Evolutionary conservation across 2,329 filamentous ascomycete species (phyloP), one percentile per base, ranked within the genome.

Genomic region (Hypomyces perniciosus): DNA sequence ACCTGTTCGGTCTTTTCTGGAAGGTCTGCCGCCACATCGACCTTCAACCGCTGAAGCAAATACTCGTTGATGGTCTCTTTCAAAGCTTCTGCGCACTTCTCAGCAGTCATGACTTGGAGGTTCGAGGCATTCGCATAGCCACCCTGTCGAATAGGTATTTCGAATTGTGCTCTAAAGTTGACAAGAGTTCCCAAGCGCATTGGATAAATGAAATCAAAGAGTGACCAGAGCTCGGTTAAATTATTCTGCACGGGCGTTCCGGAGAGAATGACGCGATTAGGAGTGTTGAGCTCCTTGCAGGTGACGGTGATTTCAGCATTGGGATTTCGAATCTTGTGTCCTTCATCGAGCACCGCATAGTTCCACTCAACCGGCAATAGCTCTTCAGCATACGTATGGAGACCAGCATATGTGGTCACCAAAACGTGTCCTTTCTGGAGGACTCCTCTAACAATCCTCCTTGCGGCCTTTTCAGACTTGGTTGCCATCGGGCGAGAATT

Each of bases 211-310:
- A 99, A 99, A 65, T 99, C 95, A 63, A 99, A 97, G 0, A 99
- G 73, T 0, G 92, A 97, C 92, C 93, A 99, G 1, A 99, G 74
- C 65, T 99, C 95, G 0, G 87, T 85, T 28, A 99, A 72, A 56
- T 96, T 97, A 67, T 99, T 99, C 67, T 99, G 95, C 76, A 99
- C 95, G 0, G 95, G 95, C 0, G 93, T 99, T 5, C 93, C 93
- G 0, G 95, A 97, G 1, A 99, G 75, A 53, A 99, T 97, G 56
- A 97, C 79, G 26, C 95, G 83, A 61, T 97, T 93, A 1, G 88
- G 81, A 0, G 93, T 99, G 33, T 87, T 85, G 8, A 99, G 73
- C 66, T 96, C 89, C 65, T 99, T 99, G 76, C 90, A 96, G 57
- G 90, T 88, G 47, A 97, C 88, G 0, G 95, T 96, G 56, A 99